phyloP scores from a whole-genome alignment of 441 rosid species.

The Arabidopsis lyrata region DNA sequence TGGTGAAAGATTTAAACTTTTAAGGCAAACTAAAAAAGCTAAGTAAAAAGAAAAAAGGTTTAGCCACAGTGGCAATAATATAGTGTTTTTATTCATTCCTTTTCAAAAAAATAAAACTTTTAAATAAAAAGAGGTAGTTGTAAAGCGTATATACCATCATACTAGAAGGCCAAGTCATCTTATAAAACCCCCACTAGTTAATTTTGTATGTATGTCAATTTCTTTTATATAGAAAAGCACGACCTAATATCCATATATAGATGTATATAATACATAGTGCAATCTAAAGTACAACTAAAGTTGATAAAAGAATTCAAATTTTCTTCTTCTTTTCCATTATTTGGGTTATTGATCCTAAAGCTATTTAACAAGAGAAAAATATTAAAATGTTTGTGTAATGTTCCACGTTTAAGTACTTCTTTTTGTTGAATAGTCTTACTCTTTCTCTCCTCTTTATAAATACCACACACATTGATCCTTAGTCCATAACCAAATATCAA shows the following conservation, averaged over 20 bases:
- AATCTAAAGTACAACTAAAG: conserved; percentile 45
- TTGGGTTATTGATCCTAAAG: conserved; percentile 17
- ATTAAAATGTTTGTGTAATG: conserved; percentile 16
- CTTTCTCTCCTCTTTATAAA: conserved; percentile 46
- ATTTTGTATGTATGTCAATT: conserved; percentile 27
- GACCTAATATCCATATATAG: conserved; percentile 40
- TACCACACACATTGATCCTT: conserved; percentile 42
- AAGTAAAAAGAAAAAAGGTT: conserved; percentile 24
- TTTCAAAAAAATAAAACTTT: not conserved
- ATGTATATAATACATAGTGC: conserved; percentile 43
- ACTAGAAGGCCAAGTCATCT: conserved; percentile 43
- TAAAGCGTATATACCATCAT: conserved; percentile 40
- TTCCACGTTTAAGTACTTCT: conserved; percentile 46
- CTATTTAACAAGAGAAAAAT: conserved; percentile 1
- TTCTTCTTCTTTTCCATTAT: conserved; percentile 32
- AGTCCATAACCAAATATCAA: conserved; percentile 40
- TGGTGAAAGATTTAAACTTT: conserved; percentile 35
- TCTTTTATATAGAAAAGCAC: conserved; percentile 21
- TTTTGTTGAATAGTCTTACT: conserved; percentile 41
- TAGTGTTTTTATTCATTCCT: conserved; percentile 7
- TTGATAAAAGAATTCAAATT: conserved; percentile 24
- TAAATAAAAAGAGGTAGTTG: conserved; percentile 23
- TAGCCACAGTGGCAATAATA: conserved; percentile 29
- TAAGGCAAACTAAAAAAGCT: conserved; percentile 38
- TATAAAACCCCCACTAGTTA: conserved; percentile 30